phyloP scores from a whole-genome alignment of 768 basidiomycete genomes.

The Hortiboletus flavorubellus region DNA sequence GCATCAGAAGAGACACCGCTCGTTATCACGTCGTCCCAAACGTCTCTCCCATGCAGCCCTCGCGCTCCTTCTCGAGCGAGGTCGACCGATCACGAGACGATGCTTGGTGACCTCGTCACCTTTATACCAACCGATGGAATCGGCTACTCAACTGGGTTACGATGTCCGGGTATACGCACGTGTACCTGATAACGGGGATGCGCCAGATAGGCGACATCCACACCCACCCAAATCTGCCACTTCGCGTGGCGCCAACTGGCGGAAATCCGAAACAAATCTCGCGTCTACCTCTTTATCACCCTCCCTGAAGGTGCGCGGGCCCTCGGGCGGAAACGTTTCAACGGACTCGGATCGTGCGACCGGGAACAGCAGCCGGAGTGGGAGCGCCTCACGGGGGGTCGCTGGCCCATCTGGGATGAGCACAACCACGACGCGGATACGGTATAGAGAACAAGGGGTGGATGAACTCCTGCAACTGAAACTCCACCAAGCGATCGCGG shows the following conservation, averaged over 20 bases:
- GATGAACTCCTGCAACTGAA: conserved; percentile 95
- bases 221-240: conserved; percentile 12
- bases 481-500: conserved; percentile 80
- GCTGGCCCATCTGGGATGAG: conserved; percentile 15
- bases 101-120: conserved; percentile 82
- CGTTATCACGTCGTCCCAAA: conserved; percentile 35
- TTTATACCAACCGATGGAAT: conserved; percentile 77
- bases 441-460: conserved; percentile 89
- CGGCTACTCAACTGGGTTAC: conserved; percentile 70
- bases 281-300: not conserved
- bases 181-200: conserved; percentile 66
- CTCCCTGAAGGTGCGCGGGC: conserved; percentile 10
- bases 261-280: conserved; percentile 18
- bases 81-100: conserved; percentile 68
- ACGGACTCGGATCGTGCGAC: conserved; percentile 26
- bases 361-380: not conserved
- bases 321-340: conserved; percentile 21
- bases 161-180: conserved; percentile 67
- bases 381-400: conserved; percentile 9
- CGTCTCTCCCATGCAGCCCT: conserved; percentile 78
- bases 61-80: conserved; percentile 76
- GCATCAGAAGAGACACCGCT: conserved; percentile 56
- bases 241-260: conserved; percentile 17
- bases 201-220: conserved; percentile 45
- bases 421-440: conserved; percentile 39